These are phyloP conservation scores for Castanea crenata DNA, from an alignment of 306 rosid genomes.

Conservation along the genomic window DNA sequence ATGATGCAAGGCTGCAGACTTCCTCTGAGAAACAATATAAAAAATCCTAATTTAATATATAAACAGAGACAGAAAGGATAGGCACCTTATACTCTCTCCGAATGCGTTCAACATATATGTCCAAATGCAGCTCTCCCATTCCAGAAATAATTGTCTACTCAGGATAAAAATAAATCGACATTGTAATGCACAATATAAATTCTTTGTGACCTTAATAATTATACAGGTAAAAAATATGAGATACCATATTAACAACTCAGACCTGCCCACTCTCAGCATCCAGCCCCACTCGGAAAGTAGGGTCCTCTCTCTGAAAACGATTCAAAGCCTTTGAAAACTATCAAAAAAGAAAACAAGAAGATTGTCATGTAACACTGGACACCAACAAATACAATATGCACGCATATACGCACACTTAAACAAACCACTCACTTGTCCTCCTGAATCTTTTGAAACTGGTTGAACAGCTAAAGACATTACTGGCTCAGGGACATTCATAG, in stretches of 20 bases:
- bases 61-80: background rate
- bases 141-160: slow-evolving; percentile 92
- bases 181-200: slow-evolving; percentile 3
- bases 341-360: slow-evolving; percentile 12
- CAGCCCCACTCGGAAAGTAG: slow-evolving; percentile 97
- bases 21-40: slow-evolving; percentile 11
- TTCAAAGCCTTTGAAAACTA: slow-evolving; percentile 98
- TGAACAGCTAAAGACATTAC: slow-evolving; percentile 99
- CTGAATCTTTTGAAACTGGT: slow-evolving; percentile 96
- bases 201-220: slow-evolving; percentile 7
- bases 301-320: slow-evolving; percentile 97
- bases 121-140: slow-evolving; percentile 99
- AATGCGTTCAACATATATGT: slow-evolving; percentile 93
- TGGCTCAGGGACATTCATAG: slow-evolving; percentile 99
- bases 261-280: slow-evolving; percentile 99
- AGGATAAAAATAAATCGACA: slow-evolving; percentile 21
- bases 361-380: slow-evolving; percentile 7
- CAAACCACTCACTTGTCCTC: slow-evolving; percentile 83
- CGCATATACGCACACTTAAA: slow-evolving; percentile 12
- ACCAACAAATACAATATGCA: background rate
- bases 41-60: background rate
- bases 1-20: slow-evolving; percentile 15
- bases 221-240: background rate
- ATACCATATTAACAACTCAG: slow-evolving; percentile 18
- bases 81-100: slow-evolving; percentile 89